Base-by-base conservation (phyloP, 495 filamentous ascomycete species). In the Jackrogersella minutella region DNA sequence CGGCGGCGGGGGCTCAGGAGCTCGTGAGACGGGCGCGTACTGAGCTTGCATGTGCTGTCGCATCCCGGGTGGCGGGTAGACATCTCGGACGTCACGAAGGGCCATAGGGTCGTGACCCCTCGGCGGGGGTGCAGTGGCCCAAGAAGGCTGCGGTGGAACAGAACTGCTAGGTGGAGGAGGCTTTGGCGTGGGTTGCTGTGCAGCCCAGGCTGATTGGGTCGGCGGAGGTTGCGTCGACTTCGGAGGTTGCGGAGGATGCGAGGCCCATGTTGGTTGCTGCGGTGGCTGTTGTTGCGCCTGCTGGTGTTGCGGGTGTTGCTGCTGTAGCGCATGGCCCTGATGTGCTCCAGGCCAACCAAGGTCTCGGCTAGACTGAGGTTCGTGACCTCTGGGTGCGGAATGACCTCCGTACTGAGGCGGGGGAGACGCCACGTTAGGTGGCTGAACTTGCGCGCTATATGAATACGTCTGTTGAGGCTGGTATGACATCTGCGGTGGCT, bases 141-240 rank as follows among this genome's bases (percentile, higher is more conserved):
- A 80, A 52, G 74, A 52, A 50, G 70, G 72, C 58, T 82, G 81
- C 5, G 75, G 72, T 16, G 77, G 68, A 17, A 78, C 73, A 6
- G 78, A 76, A 39, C 67, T 77, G 22, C 62, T 76, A 28, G 79
- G 73, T 1, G 69, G 67, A 4, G 72, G 70, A 2, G 77, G 76
- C 58, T 81, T 82, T 11, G 75, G 62, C 40, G 76, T 70, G 17
- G 69, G 71, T 13, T 81, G 78, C 46, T 82, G 79, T 7, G 73
- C 72, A 5, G 68, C 80, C 81, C 81, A 83, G 10, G 79, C 74
- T 2, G 80, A 75, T 31, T 76, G 74, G 5, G 74, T 55, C 7
- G 76, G 74, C 19, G 73, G 73, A 2, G 75, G 71, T 58, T 81
- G 78, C 17, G 70, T 69, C 6, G 75, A 43, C 61, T 80, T 80